Evolutionary conservation across 208 protist species (phyloP).

Genomic region (Crithidia sp.): DNA sequence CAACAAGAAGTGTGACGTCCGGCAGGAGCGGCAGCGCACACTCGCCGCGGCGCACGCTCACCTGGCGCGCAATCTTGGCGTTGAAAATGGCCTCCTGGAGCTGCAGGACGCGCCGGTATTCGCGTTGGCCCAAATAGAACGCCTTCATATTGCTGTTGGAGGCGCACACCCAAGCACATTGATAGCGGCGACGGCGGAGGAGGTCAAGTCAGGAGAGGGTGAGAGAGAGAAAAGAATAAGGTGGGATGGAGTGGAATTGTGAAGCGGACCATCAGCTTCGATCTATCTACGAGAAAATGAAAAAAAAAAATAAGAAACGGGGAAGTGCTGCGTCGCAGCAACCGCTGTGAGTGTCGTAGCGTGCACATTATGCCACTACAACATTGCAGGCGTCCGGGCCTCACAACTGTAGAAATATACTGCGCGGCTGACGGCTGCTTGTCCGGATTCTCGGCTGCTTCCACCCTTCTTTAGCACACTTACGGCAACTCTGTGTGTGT

Average conservation of each 20-base stretch:
- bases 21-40: constrained; percentile 36
- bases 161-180: neutral
- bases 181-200: neutral
- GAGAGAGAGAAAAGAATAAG: constrained; percentile 3
- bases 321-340: no score
- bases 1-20: constrained; percentile 71
- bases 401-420: no score
- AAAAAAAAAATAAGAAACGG: no score
- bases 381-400: no score
- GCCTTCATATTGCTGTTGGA: constrained; percentile 52
- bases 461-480: no score
- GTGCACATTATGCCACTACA: no score
- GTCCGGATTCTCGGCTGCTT: no score
- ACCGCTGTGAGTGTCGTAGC: no score
- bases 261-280: no score
- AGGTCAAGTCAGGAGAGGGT: neutral
- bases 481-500: no score
- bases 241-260: neutral
- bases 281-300: no score
- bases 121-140: constrained; percentile 65
- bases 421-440: no score
- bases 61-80: constrained; percentile 66
- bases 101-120: constrained; percentile 58
- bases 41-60: constrained; percentile 42
- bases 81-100: constrained; percentile 80